These are phyloP conservation scores for Fusarium vanettenii DNA, from an alignment of 2,329 filamentous ascomycete species.

Conservation along the genomic window DNA sequence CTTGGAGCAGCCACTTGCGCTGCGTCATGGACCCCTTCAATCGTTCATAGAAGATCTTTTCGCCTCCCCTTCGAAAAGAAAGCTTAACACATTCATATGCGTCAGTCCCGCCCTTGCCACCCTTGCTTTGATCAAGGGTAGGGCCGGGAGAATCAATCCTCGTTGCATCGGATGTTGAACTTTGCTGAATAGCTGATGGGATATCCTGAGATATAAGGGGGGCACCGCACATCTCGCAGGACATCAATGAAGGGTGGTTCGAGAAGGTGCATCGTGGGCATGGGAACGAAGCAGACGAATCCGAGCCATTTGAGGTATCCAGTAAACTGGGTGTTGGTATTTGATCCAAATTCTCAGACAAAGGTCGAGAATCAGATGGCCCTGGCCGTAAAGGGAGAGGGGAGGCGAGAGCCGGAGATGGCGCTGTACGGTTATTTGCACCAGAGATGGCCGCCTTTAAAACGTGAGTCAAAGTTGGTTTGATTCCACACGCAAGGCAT, in stretches of 20 bases:
- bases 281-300: slow-evolving; percentile 58
- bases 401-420: slow-evolving; percentile 26
- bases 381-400: slow-evolving; percentile 48
- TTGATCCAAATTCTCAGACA: slow-evolving; percentile 17
- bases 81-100: slow-evolving; percentile 84
- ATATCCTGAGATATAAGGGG: slow-evolving; percentile 70
- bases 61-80: slow-evolving; percentile 90
- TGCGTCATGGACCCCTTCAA: slow-evolving; percentile 90
- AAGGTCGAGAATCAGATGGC: slow-evolving; percentile 16
- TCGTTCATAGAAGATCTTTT: slow-evolving; percentile 89
- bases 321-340: background rate
- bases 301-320: slow-evolving; percentile 1
- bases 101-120: slow-evolving; percentile 57
- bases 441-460: slow-evolving; percentile 88
- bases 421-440: slow-evolving; percentile 65
- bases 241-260: slow-evolving; percentile 87
- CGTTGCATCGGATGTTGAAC: slow-evolving; percentile 48
- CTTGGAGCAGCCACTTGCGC: slow-evolving; percentile 93
- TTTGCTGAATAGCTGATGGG: slow-evolving; percentile 48
- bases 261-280: slow-evolving; percentile 94
- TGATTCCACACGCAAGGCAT: slow-evolving; percentile 94
- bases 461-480: slow-evolving; percentile 83
- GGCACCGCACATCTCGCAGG: slow-evolving; percentile 92
- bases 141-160: slow-evolving; percentile 85
- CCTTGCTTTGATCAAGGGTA: slow-evolving; percentile 58